Evolutionary conservation across 2,329 filamentous ascomycete genomes (phyloP).

Genomic region (Aspergillus melleus): DNA sequence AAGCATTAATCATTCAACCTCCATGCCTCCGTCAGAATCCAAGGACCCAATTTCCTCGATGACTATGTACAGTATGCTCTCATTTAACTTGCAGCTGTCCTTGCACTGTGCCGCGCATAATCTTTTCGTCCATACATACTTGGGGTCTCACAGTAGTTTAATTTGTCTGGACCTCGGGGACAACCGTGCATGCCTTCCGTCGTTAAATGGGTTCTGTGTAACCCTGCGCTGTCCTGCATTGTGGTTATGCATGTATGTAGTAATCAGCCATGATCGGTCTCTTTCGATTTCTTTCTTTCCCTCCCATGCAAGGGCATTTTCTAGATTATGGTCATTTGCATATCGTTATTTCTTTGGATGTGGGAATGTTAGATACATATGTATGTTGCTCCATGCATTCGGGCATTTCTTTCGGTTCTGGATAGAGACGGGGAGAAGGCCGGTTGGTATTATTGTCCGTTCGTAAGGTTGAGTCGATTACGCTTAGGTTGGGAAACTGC

Average conservation of each 20-base stretch:
- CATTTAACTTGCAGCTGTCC: constrained; percentile 10
- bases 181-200: not conserved
- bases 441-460: not conserved
- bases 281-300: too few species aligned
- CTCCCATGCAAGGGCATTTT: constrained; percentile 8
- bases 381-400: not conserved
- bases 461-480: not conserved
- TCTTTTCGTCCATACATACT: constrained; percentile 1
- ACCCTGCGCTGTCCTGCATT: not conserved
- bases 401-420: not conserved
- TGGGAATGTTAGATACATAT: not conserved
- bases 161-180: constrained; percentile 5
- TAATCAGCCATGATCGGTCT: not conserved
- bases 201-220: not conserved
- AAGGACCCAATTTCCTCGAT: not conserved
- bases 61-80: not conserved
- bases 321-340: constrained; percentile 3
- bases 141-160: not conserved
- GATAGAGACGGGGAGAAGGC: not conserved
- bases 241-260: too few species aligned
- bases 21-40: not conserved
- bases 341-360: constrained; percentile 7
- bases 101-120: constrained; percentile 6
- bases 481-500: too few species aligned
- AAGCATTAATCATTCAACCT: too few species aligned